Percentiles rank a stretch among this genome's conserved stretches.
These are phyloP conservation scores for Talaromyces sp. DNA, from an alignment of 2,329 filamentous ascomycete genomes.

Conservation along the genomic window DNA sequence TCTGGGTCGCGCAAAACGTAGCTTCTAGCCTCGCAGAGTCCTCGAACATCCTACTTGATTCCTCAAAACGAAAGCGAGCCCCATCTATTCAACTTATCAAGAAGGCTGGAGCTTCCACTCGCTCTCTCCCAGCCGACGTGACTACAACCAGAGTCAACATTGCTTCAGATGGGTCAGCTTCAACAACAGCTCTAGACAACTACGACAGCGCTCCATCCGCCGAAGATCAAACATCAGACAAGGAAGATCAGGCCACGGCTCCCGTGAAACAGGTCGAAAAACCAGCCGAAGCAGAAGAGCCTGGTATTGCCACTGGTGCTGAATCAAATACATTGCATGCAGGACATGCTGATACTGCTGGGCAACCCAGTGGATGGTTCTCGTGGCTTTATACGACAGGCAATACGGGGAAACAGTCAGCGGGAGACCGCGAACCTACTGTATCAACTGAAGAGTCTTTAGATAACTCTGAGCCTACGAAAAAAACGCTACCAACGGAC, in stretches of 20 bases:
- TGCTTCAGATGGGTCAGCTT: constrained; percentile 44
- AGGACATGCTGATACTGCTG: constrained; percentile 14
- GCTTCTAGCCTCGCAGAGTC: constrained; percentile 39
- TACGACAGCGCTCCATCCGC: constrained; percentile 16
- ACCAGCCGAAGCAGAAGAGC: constrained; percentile 21
- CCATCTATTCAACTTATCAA: constrained; percentile 48
- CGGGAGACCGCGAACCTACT: constrained; percentile 13
- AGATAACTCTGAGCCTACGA: constrained; percentile 10
- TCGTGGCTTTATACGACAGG: constrained; percentile 41
- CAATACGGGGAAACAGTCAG: constrained; percentile 11
- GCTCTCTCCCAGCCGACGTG: constrained; percentile 49
- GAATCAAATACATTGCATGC: constrained; percentile 19
- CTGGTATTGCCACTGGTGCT: constrained; percentile 6
- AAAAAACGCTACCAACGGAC: not conserved
- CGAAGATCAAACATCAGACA: constrained; percentile 17
- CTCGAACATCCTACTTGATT: constrained; percentile 31
- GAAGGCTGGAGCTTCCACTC: constrained; percentile 43
- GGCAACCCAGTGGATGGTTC: constrained; percentile 37
- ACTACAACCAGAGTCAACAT: constrained; percentile 51
- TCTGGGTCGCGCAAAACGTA: constrained; percentile 45
- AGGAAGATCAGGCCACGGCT: constrained; percentile 22
- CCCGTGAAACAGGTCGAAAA: constrained; percentile 17
- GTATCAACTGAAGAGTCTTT: constrained; percentile 16
- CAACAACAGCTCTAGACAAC: constrained; percentile 29
- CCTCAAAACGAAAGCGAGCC: constrained; percentile 30